Conservation (phyloP, 2,329 filamentous ascomycete genomes). For the Epichloe baconii region DNA sequence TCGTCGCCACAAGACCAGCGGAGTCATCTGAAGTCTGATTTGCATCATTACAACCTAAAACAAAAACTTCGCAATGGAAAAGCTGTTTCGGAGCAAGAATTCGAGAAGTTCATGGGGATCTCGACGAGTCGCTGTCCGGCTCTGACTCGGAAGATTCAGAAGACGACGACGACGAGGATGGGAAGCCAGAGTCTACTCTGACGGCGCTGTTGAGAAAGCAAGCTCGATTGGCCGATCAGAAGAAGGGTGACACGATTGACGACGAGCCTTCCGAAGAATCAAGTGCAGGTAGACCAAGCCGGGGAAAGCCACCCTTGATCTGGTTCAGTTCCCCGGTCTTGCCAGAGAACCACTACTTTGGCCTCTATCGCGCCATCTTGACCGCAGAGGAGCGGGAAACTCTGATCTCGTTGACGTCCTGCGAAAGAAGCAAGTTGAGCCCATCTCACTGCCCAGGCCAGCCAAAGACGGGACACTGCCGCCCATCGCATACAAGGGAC, state of each 20-base stretch:
- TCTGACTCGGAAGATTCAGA: slow-evolving; percentile 60
- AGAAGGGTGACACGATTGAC: slow-evolving; percentile 33
- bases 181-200: slow-evolving; percentile 53
- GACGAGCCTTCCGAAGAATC: slow-evolving; percentile 28
- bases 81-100: slow-evolving; percentile 66
- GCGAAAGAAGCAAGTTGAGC: slow-evolving; percentile 62
- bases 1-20: slow-evolving; percentile 66
- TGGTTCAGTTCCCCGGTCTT: slow-evolving; percentile 74
- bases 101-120: slow-evolving; percentile 74
- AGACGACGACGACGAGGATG: slow-evolving; percentile 40
- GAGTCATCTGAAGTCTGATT: slow-evolving; percentile 75
- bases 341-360: slow-evolving; percentile 67
- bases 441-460: slow-evolving; percentile 39
- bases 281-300: slow-evolving; percentile 32
- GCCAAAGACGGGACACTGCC: slow-evolving; percentile 45
- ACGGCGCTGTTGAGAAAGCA: slow-evolving; percentile 71
- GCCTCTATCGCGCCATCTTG: slow-evolving; percentile 75
- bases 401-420: slow-evolving; percentile 53
- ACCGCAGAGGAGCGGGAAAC: slow-evolving; percentile 53
- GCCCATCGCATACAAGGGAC: slow-evolving; percentile 48
- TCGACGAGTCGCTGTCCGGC: slow-evolving; percentile 87
- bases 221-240: slow-evolving; percentile 51
- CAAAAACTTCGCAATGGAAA: slow-evolving; percentile 66
- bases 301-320: slow-evolving; percentile 60
- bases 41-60: slow-evolving; percentile 91